phyloP scores from a whole-genome alignment of 1,284 basidiomycete genomes.

The Mrakiaceae sp. region DNA sequence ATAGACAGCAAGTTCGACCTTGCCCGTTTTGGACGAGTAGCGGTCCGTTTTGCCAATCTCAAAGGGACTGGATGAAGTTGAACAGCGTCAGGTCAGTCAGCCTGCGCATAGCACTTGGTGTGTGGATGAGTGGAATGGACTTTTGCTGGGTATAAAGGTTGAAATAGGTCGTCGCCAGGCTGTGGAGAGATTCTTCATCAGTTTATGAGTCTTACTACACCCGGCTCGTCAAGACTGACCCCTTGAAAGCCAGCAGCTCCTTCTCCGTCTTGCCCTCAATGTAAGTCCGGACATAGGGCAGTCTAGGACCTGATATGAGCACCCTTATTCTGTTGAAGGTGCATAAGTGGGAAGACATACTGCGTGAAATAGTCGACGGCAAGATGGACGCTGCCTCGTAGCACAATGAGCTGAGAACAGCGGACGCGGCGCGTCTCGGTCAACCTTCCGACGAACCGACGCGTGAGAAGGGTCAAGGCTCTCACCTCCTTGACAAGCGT shows the following conservation, averaged over 20 bases:
- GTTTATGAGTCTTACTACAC: not conserved
- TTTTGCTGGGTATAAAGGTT: not conserved
- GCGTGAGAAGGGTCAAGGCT: not conserved
- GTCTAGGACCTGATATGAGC: not conserved
- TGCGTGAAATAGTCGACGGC: not conserved
- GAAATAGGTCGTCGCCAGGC: not conserved
- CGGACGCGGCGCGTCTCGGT: not conserved
- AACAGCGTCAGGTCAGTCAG: too few relatives aligned
- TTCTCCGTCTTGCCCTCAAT: too few relatives aligned
- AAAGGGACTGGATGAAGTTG: not conserved
- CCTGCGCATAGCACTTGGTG: too few relatives aligned
- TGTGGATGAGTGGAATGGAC: not conserved
- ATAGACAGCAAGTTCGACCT: constrained; percentile 4
- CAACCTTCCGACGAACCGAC: not conserved
- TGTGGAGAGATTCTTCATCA: not conserved
- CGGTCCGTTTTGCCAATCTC: constrained; percentile 1
- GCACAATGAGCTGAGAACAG: not conserved
- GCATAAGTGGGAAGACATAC: not conserved
- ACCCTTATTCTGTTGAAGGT: not conserved
- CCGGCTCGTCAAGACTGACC: not conserved
- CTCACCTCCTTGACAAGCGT: not conserved
- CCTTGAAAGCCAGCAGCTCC: not conserved
- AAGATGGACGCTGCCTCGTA: not conserved
- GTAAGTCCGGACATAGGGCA: not conserved
- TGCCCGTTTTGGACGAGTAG: not conserved